phyloP scores from a whole-genome alignment of 2,329 filamentous ascomycete species.

The Venturia oleaginea region DNA sequence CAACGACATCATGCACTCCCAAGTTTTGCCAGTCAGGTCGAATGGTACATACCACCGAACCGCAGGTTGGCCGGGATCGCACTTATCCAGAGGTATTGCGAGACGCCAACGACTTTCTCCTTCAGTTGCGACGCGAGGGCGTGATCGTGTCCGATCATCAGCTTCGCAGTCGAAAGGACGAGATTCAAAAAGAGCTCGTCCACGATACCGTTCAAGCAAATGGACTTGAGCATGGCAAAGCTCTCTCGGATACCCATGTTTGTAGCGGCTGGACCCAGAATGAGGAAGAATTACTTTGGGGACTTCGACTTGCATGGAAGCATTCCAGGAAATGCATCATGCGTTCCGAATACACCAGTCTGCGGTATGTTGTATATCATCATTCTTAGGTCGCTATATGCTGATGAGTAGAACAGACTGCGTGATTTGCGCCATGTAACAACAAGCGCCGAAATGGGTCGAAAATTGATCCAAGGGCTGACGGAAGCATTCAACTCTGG shows the following conservation, averaged over 20 bases:
- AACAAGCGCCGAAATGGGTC: slow-evolving; percentile 20
- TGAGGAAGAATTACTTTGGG: slow-evolving; percentile 16
- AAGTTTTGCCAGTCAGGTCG: slow-evolving; percentile 21
- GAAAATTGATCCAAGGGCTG: slow-evolving; percentile 16
- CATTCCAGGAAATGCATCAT: slow-evolving; percentile 24
- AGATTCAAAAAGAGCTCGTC: slow-evolving; percentile 12
- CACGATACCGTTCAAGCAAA: slow-evolving; percentile 13
- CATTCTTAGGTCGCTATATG: not conserved
- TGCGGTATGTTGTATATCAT: not conserved
- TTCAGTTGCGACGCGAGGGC: slow-evolving; percentile 16
- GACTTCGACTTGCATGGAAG: slow-evolving; percentile 20
- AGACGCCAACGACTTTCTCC: slow-evolving; percentile 18
- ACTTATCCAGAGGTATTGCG: slow-evolving; percentile 16
- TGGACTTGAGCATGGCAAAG: slow-evolving; percentile 12
- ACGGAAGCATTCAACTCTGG: slow-evolving; percentile 20
- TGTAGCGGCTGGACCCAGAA: slow-evolving; percentile 17
- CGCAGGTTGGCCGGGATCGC: slow-evolving; percentile 19
- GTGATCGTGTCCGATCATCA: slow-evolving; percentile 16
- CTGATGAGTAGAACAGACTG: slow-evolving; percentile 12
- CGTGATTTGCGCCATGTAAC: slow-evolving; percentile 20
- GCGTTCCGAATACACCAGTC: slow-evolving; percentile 18
- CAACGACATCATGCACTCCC: slow-evolving; percentile 19
- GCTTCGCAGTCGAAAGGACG: slow-evolving; percentile 8
- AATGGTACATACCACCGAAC: slow-evolving; percentile 19
- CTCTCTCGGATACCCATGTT: not conserved